Evolutionary conservation across 2,329 filamentous ascomycete species (phyloP).

Genomic region (Venturiaceae sp.): DNA sequence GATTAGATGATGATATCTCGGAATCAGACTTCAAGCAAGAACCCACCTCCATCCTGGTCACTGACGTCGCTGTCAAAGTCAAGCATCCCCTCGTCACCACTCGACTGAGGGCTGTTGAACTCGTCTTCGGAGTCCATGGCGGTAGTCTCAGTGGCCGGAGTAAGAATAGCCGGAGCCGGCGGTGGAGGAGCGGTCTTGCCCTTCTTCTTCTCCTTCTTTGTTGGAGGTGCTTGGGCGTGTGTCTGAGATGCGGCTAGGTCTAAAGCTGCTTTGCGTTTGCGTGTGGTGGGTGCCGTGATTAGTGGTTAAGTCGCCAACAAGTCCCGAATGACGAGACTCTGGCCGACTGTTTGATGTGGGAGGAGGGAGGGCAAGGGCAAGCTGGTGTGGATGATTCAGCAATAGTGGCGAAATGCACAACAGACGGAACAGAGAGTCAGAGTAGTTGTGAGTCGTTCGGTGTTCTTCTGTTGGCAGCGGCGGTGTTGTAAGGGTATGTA

Average conservation of each 20-base stretch:
- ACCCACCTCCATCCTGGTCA: slow-evolving; percentile 20
- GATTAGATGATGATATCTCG: neutral
- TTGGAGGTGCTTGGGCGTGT: slow-evolving; percentile 3
- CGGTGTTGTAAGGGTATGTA: too few relatives aligned
- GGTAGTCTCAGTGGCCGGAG: slow-evolving; percentile 18
- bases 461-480: too few relatives aligned
- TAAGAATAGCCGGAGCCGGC: slow-evolving; percentile 6
- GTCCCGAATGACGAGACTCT: slow-evolving; percentile 15
- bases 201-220: slow-evolving; percentile 8
- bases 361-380: slow-evolving; percentile 12
- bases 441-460: too few relatives aligned
- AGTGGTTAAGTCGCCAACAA: slow-evolving; percentile 12
- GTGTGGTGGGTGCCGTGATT: slow-evolving; percentile 20
- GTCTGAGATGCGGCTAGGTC: neutral
- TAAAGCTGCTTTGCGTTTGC: slow-evolving; percentile 20
- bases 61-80: slow-evolving; percentile 53
- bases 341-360: slow-evolving; percentile 8
- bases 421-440: neutral
- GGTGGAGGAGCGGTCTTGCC: slow-evolving; percentile 15
- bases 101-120: slow-evolving; percentile 76
- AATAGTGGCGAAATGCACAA: neutral
- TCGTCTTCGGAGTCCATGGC: slow-evolving; percentile 95
- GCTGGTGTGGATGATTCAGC: slow-evolving; percentile 2
- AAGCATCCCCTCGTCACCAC: slow-evolving; percentile 61
- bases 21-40: neutral